phyloP scores from a whole-genome alignment of 768 basidiomycete species.

The Lactarius sp. region DNA sequence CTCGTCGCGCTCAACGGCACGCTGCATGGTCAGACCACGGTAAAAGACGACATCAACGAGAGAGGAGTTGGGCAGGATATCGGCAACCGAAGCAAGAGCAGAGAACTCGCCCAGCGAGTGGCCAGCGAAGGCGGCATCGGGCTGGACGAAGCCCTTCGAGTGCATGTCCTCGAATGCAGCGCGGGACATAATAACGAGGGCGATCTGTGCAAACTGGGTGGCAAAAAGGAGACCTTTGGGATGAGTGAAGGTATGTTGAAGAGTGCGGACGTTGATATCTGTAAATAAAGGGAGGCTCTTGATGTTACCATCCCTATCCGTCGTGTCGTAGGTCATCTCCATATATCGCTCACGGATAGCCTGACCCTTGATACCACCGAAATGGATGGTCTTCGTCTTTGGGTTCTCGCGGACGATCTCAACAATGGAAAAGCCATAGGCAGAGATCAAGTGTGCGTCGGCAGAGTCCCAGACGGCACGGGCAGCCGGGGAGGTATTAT shows the following conservation, averaged over 20 bases:
- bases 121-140: slow-evolving; percentile 89
- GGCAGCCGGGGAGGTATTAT: slow-evolving; percentile 87
- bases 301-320: slow-evolving; percentile 93
- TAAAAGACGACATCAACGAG: slow-evolving; percentile 99
- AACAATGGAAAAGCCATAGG: slow-evolving; percentile 97
- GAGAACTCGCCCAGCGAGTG: slow-evolving; percentile 99
- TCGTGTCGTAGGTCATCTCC: slow-evolving; percentile 97
- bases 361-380: slow-evolving; percentile 98
- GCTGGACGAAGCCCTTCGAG: slow-evolving; percentile 90
- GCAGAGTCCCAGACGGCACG: slow-evolving; percentile 97
- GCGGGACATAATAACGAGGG: slow-evolving; percentile 96
- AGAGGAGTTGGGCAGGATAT: slow-evolving; percentile 90
- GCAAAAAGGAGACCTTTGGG: slow-evolving; percentile 94
- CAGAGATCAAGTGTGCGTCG: slow-evolving; percentile 86
- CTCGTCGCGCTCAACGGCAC: slow-evolving; percentile 93
- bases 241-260: slow-evolving; percentile 97
- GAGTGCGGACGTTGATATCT: slow-evolving; percentile 92
- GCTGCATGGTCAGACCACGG: slow-evolving; percentile 99
- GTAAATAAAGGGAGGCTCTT: slow-evolving; percentile 95
- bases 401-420: slow-evolving; percentile 99
- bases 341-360: slow-evolving; percentile 98
- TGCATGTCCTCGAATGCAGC: slow-evolving; percentile 99
- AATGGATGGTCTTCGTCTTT: slow-evolving; percentile 96
- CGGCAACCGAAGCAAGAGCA: slow-evolving; percentile 94
- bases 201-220: slow-evolving; percentile 98